These are phyloP conservation scores for Gastroboletus turbinatus DNA, from an alignment of 1,284 basidiomycete species.

Conservation along the genomic window DNA sequence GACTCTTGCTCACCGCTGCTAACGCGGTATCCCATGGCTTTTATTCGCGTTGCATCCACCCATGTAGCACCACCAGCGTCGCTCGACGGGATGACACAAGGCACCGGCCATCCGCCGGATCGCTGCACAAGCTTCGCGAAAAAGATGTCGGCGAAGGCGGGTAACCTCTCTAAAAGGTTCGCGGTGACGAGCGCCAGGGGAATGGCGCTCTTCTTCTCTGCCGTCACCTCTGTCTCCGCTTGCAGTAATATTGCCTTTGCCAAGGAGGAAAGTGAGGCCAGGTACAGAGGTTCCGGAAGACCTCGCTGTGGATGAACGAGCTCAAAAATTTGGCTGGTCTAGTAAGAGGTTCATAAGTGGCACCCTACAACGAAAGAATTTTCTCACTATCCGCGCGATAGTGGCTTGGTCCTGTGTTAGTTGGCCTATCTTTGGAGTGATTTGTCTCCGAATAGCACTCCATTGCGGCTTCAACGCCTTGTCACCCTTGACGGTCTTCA, in stretches of 20 bases:
- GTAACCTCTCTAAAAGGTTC: constrained; percentile 33
- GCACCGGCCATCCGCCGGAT: constrained; percentile 70
- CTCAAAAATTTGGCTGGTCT: constrained; percentile 67
- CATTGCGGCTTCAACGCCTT: constrained; percentile 54
- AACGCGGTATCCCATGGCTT: constrained; percentile 67
- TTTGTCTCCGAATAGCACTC: constrained; percentile 74
- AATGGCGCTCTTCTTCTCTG: constrained; percentile 81
- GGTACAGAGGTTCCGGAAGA: constrained; percentile 55
- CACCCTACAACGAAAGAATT: constrained; percentile 2
- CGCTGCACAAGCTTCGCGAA: constrained; percentile 86
- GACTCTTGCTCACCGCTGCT: constrained; percentile 44
- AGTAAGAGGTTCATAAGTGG: constrained; percentile 23
- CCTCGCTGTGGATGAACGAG: constrained; percentile 43
- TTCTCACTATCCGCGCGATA: constrained; percentile 75
- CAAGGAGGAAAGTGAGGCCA: constrained; percentile 82
- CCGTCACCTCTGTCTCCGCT: constrained; percentile 92
- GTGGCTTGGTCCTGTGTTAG: constrained; percentile 76
- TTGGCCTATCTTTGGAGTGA: constrained; percentile 91
- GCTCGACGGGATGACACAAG: constrained; percentile 47
- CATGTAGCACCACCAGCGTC: constrained; percentile 51
- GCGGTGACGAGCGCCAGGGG: constrained; percentile 79
- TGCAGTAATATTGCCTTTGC: constrained; percentile 89
- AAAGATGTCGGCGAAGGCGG: constrained; percentile 70
- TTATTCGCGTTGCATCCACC: constrained; percentile 56
- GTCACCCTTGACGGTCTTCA: constrained; percentile 72